A percentile compares a stretch with the other conserved stretches of the same genome.
Conservation (phyloP, 208 protist species). For the Zelonia costaricensis region DNA sequence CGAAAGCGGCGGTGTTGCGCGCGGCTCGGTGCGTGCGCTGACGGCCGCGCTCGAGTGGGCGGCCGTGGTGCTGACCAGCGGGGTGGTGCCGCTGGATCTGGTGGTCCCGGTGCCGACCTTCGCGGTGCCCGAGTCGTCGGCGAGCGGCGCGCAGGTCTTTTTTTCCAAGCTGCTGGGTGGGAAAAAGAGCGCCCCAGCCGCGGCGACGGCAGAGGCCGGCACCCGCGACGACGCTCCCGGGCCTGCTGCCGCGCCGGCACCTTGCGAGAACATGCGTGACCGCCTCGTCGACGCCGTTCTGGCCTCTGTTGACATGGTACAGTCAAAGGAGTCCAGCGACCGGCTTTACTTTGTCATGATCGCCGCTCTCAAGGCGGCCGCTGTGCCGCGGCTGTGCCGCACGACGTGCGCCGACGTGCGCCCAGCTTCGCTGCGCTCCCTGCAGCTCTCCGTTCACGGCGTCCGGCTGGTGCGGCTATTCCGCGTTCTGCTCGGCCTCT, state of each 20-base stretch:
- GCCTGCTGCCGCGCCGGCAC: conserved; percentile 9
- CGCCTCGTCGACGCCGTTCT: conserved; percentile 69
- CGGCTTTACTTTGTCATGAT: conserved; percentile 64
- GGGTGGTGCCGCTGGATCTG: conserved; percentile 50
- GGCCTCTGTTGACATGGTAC: conserved; percentile 30
- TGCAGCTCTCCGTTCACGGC: conserved; percentile 47
- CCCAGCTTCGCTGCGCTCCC: conserved; percentile 19
- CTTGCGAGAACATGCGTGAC: conserved; percentile 47
- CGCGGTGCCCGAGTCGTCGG: conserved; percentile 31
- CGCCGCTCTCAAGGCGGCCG: conserved; percentile 53
- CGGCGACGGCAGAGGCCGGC: background rate
- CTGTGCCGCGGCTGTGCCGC: conserved; percentile 48
- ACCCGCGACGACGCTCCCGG: background rate
- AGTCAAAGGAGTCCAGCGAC: conserved; percentile 50
- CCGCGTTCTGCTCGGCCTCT: conserved; percentile 48
- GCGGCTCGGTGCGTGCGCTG: conserved; percentile 39
- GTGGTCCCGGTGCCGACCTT: conserved; percentile 28
- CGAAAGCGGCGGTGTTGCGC: conserved; percentile 28
- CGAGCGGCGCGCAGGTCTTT: conserved; percentile 49
- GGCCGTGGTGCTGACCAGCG: conserved; percentile 53
- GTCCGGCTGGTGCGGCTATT: conserved; percentile 45
- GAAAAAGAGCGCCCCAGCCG: conserved; percentile 4
- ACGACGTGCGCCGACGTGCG: conserved; percentile 14
- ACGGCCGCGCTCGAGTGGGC: conserved; percentile 55
- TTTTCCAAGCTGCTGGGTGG: conserved; percentile 61